These are phyloP conservation scores for Schizophyllum commune DNA, from an alignment of 1,284 basidiomycete species.

Conservation along the genomic window DNA sequence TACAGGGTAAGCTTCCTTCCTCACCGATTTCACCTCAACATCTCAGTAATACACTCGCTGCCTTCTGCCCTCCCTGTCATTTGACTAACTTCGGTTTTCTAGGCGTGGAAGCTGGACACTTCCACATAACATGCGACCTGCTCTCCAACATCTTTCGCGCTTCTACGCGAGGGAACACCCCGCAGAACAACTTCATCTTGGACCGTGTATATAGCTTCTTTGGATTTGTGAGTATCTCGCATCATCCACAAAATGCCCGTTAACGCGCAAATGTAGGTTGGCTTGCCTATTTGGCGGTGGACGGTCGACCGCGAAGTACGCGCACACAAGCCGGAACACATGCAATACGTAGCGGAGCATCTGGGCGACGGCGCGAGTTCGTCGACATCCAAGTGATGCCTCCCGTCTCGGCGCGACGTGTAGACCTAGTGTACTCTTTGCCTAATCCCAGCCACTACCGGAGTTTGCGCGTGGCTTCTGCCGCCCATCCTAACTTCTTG, in stretches of 20 bases:
- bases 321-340: conserved; percentile 39
- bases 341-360: conserved; percentile 29
- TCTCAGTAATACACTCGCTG: neutral
- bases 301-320: conserved; percentile 40
- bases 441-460: neutral
- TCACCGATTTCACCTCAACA: neutral
- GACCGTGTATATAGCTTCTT: conserved; percentile 40
- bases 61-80: neutral
- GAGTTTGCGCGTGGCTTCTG: neutral
- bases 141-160: conserved; percentile 65
- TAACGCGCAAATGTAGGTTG: conserved; percentile 29
- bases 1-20: conserved; percentile 41
- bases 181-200: conserved; percentile 51
- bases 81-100: neutral
- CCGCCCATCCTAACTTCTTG: neutral
- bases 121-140: conserved; percentile 73
- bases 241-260: neutral
- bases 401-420: neutral
- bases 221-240: conserved; percentile 29
- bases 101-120: conserved; percentile 69
- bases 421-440: neutral
- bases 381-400: neutral
- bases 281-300: conserved; percentile 42
- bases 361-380: neutral
- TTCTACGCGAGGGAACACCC: conserved; percentile 61